Evolutionary conservation across 441 rosid species (phyloP).

Genomic region (Euphorbia schlechtendalii): DNA sequence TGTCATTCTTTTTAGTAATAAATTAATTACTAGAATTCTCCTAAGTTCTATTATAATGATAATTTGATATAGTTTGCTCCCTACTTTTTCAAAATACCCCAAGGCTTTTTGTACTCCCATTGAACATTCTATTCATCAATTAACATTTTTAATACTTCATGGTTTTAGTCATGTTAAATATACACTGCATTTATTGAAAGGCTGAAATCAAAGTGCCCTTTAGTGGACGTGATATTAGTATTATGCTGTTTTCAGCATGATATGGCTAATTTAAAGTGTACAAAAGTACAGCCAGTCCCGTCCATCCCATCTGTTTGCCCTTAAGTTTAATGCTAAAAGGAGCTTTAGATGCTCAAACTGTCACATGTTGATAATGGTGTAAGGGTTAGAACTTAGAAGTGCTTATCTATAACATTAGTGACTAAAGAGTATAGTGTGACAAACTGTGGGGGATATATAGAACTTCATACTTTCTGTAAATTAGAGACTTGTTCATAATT

Average conservation of each 20-base stretch:
- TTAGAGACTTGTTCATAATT: neutral
- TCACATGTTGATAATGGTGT: neutral
- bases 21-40: neutral
- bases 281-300: neutral
- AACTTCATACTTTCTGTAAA: neutral
- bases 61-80: neutral
- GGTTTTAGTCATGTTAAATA: neutral
- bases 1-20: neutral
- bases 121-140: neutral
- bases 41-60: neutral
- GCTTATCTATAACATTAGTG: neutral
- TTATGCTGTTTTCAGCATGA: neutral
- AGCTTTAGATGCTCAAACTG: neutral
- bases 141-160: neutral
- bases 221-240: neutral
- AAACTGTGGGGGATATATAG: neutral
- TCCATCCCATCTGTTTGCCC: neutral
- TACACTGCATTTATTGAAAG: neutral
- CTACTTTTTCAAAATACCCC: neutral
- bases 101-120: neutral
- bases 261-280: neutral
- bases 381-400: neutral
- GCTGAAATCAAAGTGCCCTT: neutral
- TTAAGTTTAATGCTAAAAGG: neutral
- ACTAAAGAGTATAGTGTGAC: neutral